Evolutionary conservation across 2,329 filamentous ascomycete species (phyloP).

Genomic region (Colletotrichum falcatum): DNA sequence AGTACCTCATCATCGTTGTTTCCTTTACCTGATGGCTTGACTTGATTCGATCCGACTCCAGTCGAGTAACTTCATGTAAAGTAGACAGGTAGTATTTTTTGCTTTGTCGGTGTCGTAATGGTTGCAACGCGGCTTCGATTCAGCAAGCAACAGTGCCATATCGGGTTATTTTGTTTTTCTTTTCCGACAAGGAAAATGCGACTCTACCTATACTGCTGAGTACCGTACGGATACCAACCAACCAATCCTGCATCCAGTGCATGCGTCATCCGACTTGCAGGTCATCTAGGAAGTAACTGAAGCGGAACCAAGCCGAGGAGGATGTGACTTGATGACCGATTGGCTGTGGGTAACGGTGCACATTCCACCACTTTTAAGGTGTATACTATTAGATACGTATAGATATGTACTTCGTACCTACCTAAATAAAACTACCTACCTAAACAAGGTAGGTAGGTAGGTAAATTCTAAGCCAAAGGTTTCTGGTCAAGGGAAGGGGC

Average conservation of each 20-base stretch:
- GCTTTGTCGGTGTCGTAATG: background rate
- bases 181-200: background rate
- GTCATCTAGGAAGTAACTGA: constrained; percentile 5
- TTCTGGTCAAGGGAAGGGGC: no score
- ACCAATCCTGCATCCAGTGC: background rate
- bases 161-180: background rate
- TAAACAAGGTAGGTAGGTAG: background rate
- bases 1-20: constrained; percentile 5
- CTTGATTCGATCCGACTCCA: no score
- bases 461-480: constrained; percentile 5
- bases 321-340: constrained; percentile 15
- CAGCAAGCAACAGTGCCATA: background rate
- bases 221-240: background rate
- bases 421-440: no score
- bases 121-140: constrained; percentile 2
- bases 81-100: constrained; percentile 19
- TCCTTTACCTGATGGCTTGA: no score
- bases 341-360: background rate
- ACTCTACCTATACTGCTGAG: background rate
- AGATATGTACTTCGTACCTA: no score
- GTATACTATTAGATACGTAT: no score
- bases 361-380: background rate
- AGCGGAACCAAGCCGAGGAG: constrained; percentile 3
- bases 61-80: background rate
- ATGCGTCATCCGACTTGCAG: background rate